Evolutionary conservation across 805 yeast species (phyloP).

Genomic region (Cyberlindnera sargentensis): DNA sequence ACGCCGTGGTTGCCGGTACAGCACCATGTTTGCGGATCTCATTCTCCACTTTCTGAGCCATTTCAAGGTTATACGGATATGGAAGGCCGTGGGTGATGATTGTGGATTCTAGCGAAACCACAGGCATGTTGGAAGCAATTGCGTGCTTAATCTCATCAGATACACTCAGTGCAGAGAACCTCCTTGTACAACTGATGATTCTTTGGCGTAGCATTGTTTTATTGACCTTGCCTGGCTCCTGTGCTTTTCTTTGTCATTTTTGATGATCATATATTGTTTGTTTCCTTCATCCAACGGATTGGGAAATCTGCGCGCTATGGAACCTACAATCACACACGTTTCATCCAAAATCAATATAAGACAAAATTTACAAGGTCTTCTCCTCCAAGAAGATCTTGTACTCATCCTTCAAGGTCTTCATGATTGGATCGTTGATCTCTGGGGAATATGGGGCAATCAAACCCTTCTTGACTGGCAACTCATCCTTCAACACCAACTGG

Average conservation of each 20-base stretch:
- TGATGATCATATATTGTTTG: too few species aligned
- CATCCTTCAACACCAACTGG: slow-evolving; percentile 68
- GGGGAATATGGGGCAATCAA: slow-evolving; percentile 89
- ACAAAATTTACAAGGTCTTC: slow-evolving; percentile 44
- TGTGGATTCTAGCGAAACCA: slow-evolving; percentile 81
- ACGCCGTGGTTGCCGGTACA: slow-evolving; percentile 81
- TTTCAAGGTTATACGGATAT: slow-evolving; percentile 61
- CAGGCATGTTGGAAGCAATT: slow-evolving; percentile 46
- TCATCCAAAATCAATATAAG: neutral
- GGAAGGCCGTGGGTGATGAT: slow-evolving; percentile 89
- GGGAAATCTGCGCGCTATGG: neutral
- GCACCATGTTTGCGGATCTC: slow-evolving; percentile 57
- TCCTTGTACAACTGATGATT: neutral
- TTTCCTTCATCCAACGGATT: too few species aligned
- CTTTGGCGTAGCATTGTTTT: too few species aligned
- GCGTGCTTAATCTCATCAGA: slow-evolving; percentile 57
- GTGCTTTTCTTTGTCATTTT: too few species aligned
- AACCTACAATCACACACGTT: neutral
- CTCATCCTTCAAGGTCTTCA: slow-evolving; percentile 85
- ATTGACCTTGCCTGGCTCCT: too few species aligned
- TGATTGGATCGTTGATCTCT: slow-evolving; percentile 83
- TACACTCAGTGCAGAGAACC: slow-evolving; percentile 14
- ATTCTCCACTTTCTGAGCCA: slow-evolving; percentile 66
- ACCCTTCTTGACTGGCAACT: slow-evolving; percentile 72
- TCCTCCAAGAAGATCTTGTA: slow-evolving; percentile 84